Evolutionary conservation across 169 alveolate species (phyloP).

Genomic region (Babesia ovata): DNA sequence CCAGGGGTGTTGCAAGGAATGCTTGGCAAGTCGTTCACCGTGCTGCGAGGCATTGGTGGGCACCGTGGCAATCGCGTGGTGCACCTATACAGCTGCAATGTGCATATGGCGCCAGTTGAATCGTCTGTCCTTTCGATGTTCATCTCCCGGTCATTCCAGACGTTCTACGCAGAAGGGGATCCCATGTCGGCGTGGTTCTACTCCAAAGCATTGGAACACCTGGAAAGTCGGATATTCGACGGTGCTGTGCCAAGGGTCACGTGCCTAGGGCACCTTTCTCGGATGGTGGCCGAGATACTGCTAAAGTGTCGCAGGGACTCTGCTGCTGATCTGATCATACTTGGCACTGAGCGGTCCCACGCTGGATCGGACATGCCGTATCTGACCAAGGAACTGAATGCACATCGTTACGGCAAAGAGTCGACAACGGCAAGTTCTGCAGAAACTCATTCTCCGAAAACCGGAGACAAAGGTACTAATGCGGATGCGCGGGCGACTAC

Average conservation of each 20-base stretch:
- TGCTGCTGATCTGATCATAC: conserved; percentile 54
- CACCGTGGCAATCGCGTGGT: conserved; percentile 35
- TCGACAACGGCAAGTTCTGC: neutral
- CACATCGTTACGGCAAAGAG: neutral
- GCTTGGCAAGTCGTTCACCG: conserved; percentile 49
- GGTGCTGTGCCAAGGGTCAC: conserved; percentile 45
- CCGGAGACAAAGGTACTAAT: neutral
- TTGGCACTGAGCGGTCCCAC: conserved; percentile 16
- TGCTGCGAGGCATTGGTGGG: conserved; percentile 26
- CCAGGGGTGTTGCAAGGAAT: conserved; percentile 55
- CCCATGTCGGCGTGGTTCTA: conserved; percentile 68
- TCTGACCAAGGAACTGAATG: conserved; percentile 7
- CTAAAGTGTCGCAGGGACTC: conserved; percentile 47
- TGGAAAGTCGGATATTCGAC: conserved; percentile 44
- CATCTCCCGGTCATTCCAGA: conserved; percentile 27
- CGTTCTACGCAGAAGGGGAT: conserved; percentile 59
- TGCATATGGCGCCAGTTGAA: conserved; percentile 66
- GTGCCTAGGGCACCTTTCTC: conserved; percentile 53
- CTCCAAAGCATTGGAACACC: conserved; percentile 53
- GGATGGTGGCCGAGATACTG: conserved; percentile 29
- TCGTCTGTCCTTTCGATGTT: conserved; percentile 56
- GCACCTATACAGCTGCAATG: conserved; percentile 41
- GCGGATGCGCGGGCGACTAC: no score
- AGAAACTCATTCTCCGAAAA: neutral
- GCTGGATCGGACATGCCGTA: conserved; percentile 22